These are phyloP conservation scores for Globisporangium echinulatum DNA, from an alignment of 352 stramenopile genomes.

Conservation along the genomic window DNA sequence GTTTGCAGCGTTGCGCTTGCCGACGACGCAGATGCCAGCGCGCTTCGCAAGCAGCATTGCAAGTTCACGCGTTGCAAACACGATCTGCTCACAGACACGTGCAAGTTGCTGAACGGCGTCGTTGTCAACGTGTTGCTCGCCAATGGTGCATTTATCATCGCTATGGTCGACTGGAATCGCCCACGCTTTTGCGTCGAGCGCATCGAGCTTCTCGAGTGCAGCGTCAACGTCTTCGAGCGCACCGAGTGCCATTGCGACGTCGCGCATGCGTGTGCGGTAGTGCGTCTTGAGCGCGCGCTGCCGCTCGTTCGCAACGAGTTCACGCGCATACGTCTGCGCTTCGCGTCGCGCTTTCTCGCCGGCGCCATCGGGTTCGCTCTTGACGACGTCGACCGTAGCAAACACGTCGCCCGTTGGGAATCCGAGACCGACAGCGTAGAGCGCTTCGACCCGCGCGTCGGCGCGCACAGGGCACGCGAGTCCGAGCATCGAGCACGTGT, in stretches of 20 bases:
- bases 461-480: slow-evolving; percentile 43
- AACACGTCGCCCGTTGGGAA: slow-evolving; percentile 43
- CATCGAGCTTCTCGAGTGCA: slow-evolving; percentile 27
- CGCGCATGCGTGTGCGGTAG: slow-evolving; percentile 49
- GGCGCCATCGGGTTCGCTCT: slow-evolving; percentile 56
- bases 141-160: neutral
- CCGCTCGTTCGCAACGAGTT: slow-evolving; percentile 37
- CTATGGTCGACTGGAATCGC: neutral
- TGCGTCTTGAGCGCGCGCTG: slow-evolving; percentile 48
- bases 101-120: neutral
- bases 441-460: slow-evolving; percentile 28
- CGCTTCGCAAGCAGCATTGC: slow-evolving; percentile 44
- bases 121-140: slow-evolving; percentile 4
- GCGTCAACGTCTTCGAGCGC: slow-evolving; percentile 58
- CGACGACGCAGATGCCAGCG: slow-evolving; percentile 52
- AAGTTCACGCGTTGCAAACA: slow-evolving; percentile 34
- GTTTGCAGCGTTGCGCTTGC: slow-evolving; percentile 45
- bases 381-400: slow-evolving; percentile 51
- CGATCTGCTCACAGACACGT: slow-evolving; percentile 17
- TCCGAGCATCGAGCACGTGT: slow-evolving; percentile 33
- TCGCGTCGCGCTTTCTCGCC: slow-evolving; percentile 58
- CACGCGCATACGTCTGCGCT: slow-evolving; percentile 36
- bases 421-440: slow-evolving; percentile 45
- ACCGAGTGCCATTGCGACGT: slow-evolving; percentile 44
- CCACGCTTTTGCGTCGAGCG: slow-evolving; percentile 22